These are phyloP conservation scores for Monilinia aucupariae DNA, from an alignment of 2,329 filamentous ascomycete species.

Conservation along the genomic window DNA sequence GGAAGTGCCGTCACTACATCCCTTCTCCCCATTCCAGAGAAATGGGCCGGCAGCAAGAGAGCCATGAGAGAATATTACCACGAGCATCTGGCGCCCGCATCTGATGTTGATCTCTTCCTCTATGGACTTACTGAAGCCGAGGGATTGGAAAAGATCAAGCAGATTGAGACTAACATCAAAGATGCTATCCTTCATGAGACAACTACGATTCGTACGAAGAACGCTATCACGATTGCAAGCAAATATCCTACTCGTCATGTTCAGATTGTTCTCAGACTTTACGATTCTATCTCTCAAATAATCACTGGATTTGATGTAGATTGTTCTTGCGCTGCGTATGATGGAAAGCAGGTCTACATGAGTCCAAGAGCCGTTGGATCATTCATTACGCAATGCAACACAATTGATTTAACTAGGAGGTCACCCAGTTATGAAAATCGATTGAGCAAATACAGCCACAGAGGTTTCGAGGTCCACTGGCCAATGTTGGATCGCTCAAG, in stretches of 20 bases:
- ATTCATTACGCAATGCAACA: constrained; percentile 78
- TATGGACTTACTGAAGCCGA: constrained; percentile 74
- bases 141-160: constrained; percentile 75
- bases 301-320: constrained; percentile 86
- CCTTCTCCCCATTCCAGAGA: constrained; percentile 62
- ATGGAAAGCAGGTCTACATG: constrained; percentile 74
- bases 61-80: constrained; percentile 71
- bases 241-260: constrained; percentile 80
- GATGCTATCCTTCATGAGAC: constrained; percentile 78
- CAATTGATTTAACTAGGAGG: constrained; percentile 70
- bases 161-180: constrained; percentile 69
- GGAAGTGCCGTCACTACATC: constrained; percentile 78
- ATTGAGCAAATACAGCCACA: constrained; percentile 76
- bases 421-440: constrained; percentile 86
- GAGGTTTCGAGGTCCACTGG: constrained; percentile 83
- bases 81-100: constrained; percentile 72
- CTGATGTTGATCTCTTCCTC: constrained; percentile 81
- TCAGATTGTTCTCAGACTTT: constrained; percentile 77
- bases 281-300: constrained; percentile 78
- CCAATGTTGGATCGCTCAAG: constrained; percentile 65
- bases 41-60: constrained; percentile 58
- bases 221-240: constrained; percentile 78
- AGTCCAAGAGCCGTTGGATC: constrained; percentile 71
- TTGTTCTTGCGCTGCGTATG: constrained; percentile 73
- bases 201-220: constrained; percentile 78